phyloP scores from a whole-genome alignment of 164 flowering plant species.

The Umbilicus rupestris region DNA sequence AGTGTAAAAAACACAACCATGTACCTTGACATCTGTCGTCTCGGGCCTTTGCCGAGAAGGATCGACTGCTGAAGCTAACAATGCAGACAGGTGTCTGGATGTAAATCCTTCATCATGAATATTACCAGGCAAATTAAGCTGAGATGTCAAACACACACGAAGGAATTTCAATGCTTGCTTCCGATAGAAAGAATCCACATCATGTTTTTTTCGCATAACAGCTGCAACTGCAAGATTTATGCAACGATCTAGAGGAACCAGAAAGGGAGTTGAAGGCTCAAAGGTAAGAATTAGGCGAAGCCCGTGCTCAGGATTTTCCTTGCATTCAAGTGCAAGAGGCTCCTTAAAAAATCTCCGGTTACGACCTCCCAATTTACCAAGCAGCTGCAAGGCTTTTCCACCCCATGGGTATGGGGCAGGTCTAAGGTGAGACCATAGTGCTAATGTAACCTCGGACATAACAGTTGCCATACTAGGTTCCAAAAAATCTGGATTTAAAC shows the following conservation, averaged over 20 bases:
- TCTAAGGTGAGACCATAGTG: constrained; percentile 94
- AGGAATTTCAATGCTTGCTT: constrained; percentile 87
- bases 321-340: constrained; percentile 95
- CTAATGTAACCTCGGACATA: constrained; percentile 86
- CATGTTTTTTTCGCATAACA: constrained; percentile 49
- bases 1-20: neutral
- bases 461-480: constrained; percentile 98
- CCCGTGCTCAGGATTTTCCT: constrained; percentile 98
- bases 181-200: constrained; percentile 67
- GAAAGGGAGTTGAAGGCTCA: constrained; percentile 92
- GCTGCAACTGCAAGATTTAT: constrained; percentile 84
- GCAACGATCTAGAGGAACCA: constrained; percentile 92
- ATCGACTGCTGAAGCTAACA: constrained; percentile 59
- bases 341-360: constrained; percentile 92
- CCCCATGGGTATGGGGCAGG: constrained; percentile 96
- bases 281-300: constrained; percentile 89
- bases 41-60: constrained; percentile 60
- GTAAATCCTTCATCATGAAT: constrained; percentile 53
- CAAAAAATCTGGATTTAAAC: constrained; percentile 94
- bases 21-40: constrained; percentile 68
- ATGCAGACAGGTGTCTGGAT: constrained; percentile 44
- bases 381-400: constrained; percentile 76
- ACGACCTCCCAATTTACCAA: constrained; percentile 97
- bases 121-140: constrained; percentile 74
- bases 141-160: constrained; percentile 83